Evolutionary conservation across 2,329 filamentous ascomycete species (phyloP).

Genomic region (Aureobasidium lini): DNA sequence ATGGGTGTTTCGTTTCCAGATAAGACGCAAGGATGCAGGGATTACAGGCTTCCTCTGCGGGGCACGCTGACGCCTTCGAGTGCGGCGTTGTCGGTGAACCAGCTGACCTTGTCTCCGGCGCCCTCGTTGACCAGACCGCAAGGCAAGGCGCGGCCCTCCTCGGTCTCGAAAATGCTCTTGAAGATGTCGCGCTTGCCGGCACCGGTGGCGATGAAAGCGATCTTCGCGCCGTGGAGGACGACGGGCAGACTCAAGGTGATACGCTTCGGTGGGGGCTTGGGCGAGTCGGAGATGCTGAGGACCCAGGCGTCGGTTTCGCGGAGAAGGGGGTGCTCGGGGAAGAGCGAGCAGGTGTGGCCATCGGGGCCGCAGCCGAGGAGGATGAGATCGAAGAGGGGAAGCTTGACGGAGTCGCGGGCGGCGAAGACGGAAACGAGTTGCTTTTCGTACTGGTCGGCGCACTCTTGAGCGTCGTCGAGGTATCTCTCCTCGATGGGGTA

Average conservation of each 20-base stretch:
- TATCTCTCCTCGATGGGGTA: constrained; percentile 67
- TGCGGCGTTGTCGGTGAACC: constrained; percentile 86
- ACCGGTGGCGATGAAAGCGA: constrained; percentile 89
- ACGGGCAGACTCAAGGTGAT: constrained; percentile 92
- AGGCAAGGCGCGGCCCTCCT: constrained; percentile 66
- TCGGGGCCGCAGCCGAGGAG: constrained; percentile 91
- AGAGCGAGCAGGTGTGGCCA: constrained; percentile 94
- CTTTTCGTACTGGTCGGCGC: constrained; percentile 91
- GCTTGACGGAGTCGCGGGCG: constrained; percentile 82
- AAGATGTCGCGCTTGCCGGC: constrained; percentile 83
- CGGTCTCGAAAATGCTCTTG: constrained; percentile 81
- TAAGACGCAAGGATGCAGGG: neutral
- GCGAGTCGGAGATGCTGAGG: constrained; percentile 81
- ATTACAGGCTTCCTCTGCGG: constrained; percentile 56
- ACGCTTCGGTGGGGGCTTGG: constrained; percentile 83
- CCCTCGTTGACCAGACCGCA: constrained; percentile 82
- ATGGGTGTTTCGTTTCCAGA: neutral
- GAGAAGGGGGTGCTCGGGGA: constrained; percentile 81
- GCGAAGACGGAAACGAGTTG: constrained; percentile 79
- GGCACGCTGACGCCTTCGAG: constrained; percentile 81
- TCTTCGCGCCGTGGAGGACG: constrained; percentile 73
- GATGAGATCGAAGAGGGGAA: constrained; percentile 91
- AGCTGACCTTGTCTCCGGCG: constrained; percentile 78
- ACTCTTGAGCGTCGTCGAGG: constrained; percentile 75
- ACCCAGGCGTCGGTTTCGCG: constrained; percentile 89